Conservation (phyloP, 2,329 filamentous ascomycete genomes). For the Pseudogymnoascus sp. region DNA sequence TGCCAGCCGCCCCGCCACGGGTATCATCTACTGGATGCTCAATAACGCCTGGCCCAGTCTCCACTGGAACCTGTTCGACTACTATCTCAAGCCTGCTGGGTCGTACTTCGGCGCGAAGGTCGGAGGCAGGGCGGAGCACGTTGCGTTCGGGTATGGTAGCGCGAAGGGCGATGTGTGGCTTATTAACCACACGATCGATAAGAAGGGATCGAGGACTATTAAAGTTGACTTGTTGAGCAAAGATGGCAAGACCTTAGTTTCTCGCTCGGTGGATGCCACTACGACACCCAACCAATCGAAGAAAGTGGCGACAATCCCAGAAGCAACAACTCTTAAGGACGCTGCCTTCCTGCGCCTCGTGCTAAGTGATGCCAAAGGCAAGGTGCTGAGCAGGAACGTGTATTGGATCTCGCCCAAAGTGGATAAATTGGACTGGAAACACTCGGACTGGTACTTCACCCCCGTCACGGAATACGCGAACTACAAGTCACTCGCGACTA, state of each 20-base stretch:
- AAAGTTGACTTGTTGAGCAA: conserved; percentile 43
- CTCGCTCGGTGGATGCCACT: conserved; percentile 24
- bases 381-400: conserved; percentile 46
- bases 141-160: conserved; percentile 46
- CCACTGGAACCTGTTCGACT: conserved; percentile 60
- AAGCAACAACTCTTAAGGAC: conserved; percentile 31
- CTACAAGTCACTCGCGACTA: conserved; percentile 37
- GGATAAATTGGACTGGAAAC: conserved; percentile 48
- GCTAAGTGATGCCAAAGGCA: conserved; percentile 31
- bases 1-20: conserved; percentile 46
- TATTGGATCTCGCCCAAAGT: conserved; percentile 47
- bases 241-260: conserved; percentile 37
- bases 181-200: conserved; percentile 45
- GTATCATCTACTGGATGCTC: conserved; percentile 61
- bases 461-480: conserved; percentile 46
- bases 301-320: conserved; percentile 29
- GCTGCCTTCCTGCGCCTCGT: conserved; percentile 45
- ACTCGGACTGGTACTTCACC: conserved; percentile 53
- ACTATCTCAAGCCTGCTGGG: conserved; percentile 51
- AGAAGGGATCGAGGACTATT: conserved; percentile 36
- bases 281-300: conserved; percentile 42
- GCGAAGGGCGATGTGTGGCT: conserved; percentile 37
- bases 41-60: conserved; percentile 58
- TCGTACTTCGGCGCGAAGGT: conserved; percentile 54
- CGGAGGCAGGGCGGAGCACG: conserved; percentile 43